These are phyloP conservation scores for Moesziomyces aphidis DNA, from an alignment of 1,284 basidiomycete species.

Conservation along the genomic window DNA sequence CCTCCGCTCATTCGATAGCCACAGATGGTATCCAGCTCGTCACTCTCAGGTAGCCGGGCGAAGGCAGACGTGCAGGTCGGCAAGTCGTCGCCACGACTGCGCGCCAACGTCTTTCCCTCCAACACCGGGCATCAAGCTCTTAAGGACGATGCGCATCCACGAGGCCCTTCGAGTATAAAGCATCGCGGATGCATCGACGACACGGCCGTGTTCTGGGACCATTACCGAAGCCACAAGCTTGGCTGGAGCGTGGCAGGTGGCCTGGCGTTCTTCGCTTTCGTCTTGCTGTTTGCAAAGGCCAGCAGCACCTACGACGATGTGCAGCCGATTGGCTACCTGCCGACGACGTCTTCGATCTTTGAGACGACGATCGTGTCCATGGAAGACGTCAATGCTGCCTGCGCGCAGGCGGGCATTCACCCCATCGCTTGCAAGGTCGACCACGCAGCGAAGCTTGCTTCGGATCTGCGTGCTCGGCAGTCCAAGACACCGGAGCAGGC, in stretches of 20 bases:
- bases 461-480: slow-evolving; percentile 23
- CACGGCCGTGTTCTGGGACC: not conserved
- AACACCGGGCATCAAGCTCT: slow-evolving; percentile 1
- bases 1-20: no score
- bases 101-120: slow-evolving; percentile 11
- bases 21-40: not conserved
- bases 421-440: slow-evolving; percentile 30
- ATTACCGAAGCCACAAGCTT: not conserved
- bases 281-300: slow-evolving; percentile 15
- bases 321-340: slow-evolving; percentile 6
- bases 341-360: slow-evolving; percentile 9
- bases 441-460: slow-evolving; percentile 19
- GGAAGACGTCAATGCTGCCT: slow-evolving; percentile 15
- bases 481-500: slow-evolving; percentile 20
- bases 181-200: not conserved
- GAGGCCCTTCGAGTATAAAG: not conserved
- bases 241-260: slow-evolving; percentile 8
- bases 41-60: not conserved
- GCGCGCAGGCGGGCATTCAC: slow-evolving; percentile 9
- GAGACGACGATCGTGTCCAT: slow-evolving; percentile 1
- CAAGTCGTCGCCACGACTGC: slow-evolving; percentile 4
- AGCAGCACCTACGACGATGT: slow-evolving; percentile 6
- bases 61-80: not conserved
- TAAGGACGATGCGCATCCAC: not conserved
- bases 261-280: slow-evolving; percentile 16